Base-by-base conservation (phyloP, 1,284 basidiomycete species). In the Irpex sp. region DNA sequence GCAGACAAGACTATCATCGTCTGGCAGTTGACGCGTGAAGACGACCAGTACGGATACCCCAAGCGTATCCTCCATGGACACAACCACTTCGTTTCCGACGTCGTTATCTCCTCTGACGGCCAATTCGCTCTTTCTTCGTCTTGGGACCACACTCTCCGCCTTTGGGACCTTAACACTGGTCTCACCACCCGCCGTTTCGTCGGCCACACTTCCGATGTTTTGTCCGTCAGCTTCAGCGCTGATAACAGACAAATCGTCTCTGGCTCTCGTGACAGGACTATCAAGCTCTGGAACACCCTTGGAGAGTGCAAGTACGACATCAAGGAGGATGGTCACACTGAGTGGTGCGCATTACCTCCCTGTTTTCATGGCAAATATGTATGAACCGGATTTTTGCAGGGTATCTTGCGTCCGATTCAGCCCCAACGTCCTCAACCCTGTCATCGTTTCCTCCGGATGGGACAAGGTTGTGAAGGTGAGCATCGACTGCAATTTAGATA, bases 231-330 rank as follows among this genome's bases (percentile, higher is more conserved):
- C 79, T 97, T 97, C 88, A 95, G 92, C 68, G 95, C 95, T 68
- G 96, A 97, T 81, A 97, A 97, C 89, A 85, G 95, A 76, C 97
- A 99, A 80, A 99, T 99, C 77, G 97, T 99, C 70, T 98, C 96
- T 65, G 97, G 96, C 64, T 96, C 95, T 68, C 93, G 97, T 72
- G 97, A 99, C 87, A 86, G 85, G 78, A 92, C 92, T 62, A 99
- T 99, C 86, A 99, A 99, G 82, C 93, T 99, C 75, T 99, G 97
- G 97, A 99, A 99, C 85, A 99, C 97, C 68, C 91, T 99, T 69
- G 97, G 97, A 76, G 97, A 99, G 82, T 99, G 97, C 87, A 99
- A 99, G 81, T 99, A 96, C 80, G 94, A 98, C 81, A 99, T 99
- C 81, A 94, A 95, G 82, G 97, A 99, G 73, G 97, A 99, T 73